These are phyloP conservation scores for Ceratobasidium sp. DNA, from an alignment of 1,284 basidiomycete genomes.

Conservation along the genomic window DNA sequence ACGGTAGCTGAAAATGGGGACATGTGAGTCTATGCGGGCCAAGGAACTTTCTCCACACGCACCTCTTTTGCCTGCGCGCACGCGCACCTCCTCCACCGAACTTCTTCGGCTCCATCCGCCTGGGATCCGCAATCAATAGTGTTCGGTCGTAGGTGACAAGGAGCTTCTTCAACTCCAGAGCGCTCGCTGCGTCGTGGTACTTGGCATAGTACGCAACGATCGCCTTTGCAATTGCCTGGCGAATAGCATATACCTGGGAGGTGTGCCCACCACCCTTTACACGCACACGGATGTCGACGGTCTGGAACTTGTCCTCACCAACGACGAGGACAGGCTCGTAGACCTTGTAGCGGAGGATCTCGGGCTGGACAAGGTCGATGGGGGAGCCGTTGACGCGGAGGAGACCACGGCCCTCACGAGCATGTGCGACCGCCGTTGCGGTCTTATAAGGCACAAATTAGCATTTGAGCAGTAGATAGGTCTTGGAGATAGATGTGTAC, in stretches of 20 bases:
- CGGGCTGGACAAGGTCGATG: slow-evolving; percentile 93
- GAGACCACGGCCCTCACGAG: slow-evolving; percentile 96
- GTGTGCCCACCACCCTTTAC: slow-evolving; percentile 99
- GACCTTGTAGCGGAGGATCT: slow-evolving; percentile 97
- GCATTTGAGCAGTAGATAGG: slow-evolving; percentile 1
- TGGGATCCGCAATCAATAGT: slow-evolving; percentile 96
- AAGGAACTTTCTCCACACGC: slow-evolving; percentile 53
- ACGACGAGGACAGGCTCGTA: slow-evolving; percentile 96
- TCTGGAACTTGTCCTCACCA: slow-evolving; percentile 85
- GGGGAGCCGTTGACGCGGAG: slow-evolving; percentile 98
- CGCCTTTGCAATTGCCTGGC: slow-evolving; percentile 99
- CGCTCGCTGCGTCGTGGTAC: slow-evolving; percentile 98
- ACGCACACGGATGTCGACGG: slow-evolving; percentile 96
- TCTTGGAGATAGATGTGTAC: slow-evolving; percentile 61
- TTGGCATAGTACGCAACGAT: slow-evolving; percentile 99
- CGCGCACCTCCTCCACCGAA: slow-evolving; percentile 97
- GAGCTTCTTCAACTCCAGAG: slow-evolving; percentile 97
- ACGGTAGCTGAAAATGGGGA: slow-evolving; percentile 80
- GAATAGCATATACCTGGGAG: slow-evolving; percentile 98
- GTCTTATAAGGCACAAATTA: slow-evolving; percentile 71
- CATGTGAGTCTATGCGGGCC: slow-evolving; percentile 6
- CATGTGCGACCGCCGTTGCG: slow-evolving; percentile 95
- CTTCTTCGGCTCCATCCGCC: slow-evolving; percentile 99
- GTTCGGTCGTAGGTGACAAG: slow-evolving; percentile 95
- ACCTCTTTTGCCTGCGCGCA: slow-evolving; percentile 96